phyloP scores from a whole-genome alignment of 2,329 filamentous ascomycete genomes.

The Paraconiothyrium brasiliense region DNA sequence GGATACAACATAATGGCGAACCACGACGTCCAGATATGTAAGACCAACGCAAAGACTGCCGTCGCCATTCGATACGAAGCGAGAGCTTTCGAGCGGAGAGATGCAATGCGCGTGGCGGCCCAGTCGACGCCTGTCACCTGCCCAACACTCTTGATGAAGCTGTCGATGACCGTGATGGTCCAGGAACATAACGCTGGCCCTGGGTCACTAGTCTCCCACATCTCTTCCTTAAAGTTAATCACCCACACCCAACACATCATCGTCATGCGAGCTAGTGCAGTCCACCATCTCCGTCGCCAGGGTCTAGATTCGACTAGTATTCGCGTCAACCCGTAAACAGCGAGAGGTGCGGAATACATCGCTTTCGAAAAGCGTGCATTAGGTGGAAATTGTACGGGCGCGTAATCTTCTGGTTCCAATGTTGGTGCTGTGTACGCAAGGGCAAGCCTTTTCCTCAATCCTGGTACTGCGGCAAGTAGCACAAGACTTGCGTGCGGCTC shows the following conservation, averaged over 20 bases:
- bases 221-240: slow-evolving; percentile 19
- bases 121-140: background rate
- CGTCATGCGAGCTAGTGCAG: background rate
- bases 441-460: slow-evolving; percentile 8
- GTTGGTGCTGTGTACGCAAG: slow-evolving; percentile 11
- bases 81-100: background rate
- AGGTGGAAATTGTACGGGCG: slow-evolving; percentile 3
- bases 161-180: background rate
- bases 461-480: slow-evolving; percentile 10
- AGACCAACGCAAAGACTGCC: background rate
- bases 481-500: slow-evolving; percentile 18
- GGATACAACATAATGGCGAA: slow-evolving; percentile 4
- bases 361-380: background rate
- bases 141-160: background rate
- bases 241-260: slow-evolving; percentile 17
- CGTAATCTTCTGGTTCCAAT: background rate
- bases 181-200: slow-evolving; percentile 20
- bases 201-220: slow-evolving; percentile 15
- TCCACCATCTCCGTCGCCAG: slow-evolving; percentile 14
- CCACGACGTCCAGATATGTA: background rate
- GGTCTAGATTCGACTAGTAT: slow-evolving; percentile 3
- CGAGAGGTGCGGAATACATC: slow-evolving; percentile 14
- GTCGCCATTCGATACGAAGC: background rate
- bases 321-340: background rate
- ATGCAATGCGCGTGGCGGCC: background rate